These are phyloP conservation scores for Inga laurina DNA, from an alignment of 306 rosid genomes.

Conservation along the genomic window DNA sequence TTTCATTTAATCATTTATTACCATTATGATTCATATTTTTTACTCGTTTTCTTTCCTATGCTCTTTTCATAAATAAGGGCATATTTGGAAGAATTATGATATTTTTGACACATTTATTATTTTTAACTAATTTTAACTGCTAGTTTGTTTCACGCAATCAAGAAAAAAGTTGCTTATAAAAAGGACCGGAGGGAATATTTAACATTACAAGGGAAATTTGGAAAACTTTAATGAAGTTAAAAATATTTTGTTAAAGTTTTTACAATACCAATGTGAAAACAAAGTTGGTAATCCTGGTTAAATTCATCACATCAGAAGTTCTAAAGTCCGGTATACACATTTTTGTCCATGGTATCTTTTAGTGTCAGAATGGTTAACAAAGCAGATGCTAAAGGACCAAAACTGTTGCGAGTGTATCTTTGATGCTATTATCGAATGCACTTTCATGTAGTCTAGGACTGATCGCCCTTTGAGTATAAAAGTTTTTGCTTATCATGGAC, in stretches of 20 bases:
- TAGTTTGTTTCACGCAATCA: no score
- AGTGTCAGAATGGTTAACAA: background rate
- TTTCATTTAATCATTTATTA: no score
- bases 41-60: no score
- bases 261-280: background rate
- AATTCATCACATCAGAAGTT: background rate
- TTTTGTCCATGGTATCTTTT: background rate
- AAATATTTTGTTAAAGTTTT: background rate
- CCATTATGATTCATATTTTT: no score
- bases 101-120: no score
- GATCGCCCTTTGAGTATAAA: background rate
- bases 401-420: background rate
- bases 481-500: background rate
- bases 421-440: background rate
- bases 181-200: no score
- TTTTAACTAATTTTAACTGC: no score
- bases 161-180: no score
- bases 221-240: background rate
- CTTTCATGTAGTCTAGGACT: background rate
- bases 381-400: background rate
- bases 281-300: background rate
- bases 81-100: no score
- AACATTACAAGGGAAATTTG: background rate
- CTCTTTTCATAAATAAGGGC: no score
- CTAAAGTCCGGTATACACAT: background rate